Percentiles rank a stretch among this genome's conserved stretches.
phyloP scores from a whole-genome alignment of 2,329 filamentous ascomycete genomes.

The Claviceps purpurea region DNA sequence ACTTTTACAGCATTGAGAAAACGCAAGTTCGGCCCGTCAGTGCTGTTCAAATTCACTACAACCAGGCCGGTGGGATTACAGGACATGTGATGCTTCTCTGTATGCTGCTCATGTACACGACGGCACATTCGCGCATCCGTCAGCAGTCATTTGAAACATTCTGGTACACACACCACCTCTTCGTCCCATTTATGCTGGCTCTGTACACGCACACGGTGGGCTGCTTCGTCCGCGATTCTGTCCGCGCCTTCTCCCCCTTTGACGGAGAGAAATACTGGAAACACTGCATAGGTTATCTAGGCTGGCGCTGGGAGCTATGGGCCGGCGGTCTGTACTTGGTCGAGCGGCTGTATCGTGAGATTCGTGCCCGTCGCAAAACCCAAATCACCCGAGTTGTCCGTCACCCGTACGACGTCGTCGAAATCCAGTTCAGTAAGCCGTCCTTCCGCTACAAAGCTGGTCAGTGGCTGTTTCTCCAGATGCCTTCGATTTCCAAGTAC shows the following conservation, averaged over 20 bases:
- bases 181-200: constrained; percentile 84
- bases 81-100: constrained; percentile 97
- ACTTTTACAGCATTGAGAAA: constrained; percentile 93
- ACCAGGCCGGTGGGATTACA: constrained; percentile 78
- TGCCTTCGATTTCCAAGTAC: constrained; percentile 72
- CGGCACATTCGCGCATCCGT: constrained; percentile 80
- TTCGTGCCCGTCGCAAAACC: constrained; percentile 70
- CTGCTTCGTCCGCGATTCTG: constrained; percentile 85
- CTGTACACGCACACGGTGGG: constrained; percentile 93
- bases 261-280: constrained; percentile 71
- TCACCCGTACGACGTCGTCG: constrained; percentile 92
- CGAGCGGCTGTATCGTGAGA: constrained; percentile 83
- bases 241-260: constrained; percentile 64
- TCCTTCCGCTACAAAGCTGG: constrained; percentile 97
- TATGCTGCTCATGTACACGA: constrained; percentile 98
- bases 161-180: constrained; percentile 99
- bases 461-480: constrained; percentile 94
- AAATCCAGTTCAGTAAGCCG: constrained; percentile 93
- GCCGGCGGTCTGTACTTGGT: constrained; percentile 74
- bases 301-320: constrained; percentile 92
- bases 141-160: constrained; percentile 98
- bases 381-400: constrained; percentile 88
- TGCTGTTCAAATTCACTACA: constrained; percentile 85
- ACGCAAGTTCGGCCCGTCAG: constrained; percentile 66
- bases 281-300: constrained; percentile 89